A percentile compares a stretch with the other conserved stretches of the same genome.
These are phyloP conservation scores for Cercospora sp. DNA, from an alignment of 2,329 filamentous ascomycete genomes.

Conservation along the genomic window DNA sequence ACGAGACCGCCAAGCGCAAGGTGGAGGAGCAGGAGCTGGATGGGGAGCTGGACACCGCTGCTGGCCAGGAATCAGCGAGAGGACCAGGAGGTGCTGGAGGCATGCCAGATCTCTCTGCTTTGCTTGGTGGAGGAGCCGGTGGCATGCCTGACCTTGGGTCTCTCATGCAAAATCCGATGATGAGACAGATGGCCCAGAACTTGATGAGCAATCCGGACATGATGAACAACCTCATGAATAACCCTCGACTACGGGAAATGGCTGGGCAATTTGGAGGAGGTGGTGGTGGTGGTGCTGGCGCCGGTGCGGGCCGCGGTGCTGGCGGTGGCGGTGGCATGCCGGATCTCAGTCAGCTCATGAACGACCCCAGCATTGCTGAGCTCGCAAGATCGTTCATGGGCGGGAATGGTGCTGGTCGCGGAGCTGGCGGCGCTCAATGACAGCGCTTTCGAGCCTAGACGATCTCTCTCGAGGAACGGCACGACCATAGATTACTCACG, in stretches of 20 bases:
- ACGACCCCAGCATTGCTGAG: constrained; percentile 85
- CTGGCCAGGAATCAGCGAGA: constrained; percentile 30
- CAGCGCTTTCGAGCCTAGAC: neutral
- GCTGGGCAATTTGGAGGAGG: constrained; percentile 70
- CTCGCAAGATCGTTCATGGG: constrained; percentile 71
- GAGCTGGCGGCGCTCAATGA: constrained; percentile 16
- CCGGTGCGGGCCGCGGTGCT: constrained; percentile 34
- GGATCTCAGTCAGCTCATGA: constrained; percentile 82
- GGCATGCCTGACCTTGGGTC: constrained; percentile 85
- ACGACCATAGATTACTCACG: neutral
- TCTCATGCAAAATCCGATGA: constrained; percentile 98
- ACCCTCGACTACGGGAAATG: constrained; percentile 85
- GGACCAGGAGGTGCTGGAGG: constrained; percentile 40
- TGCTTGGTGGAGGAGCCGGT: constrained; percentile 62
- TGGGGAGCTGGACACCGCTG: constrained; percentile 42
- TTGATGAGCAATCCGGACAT: constrained; percentile 95
- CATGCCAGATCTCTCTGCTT: constrained; percentile 47
- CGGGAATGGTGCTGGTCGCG: too few species aligned
- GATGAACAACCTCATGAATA: constrained; percentile 90
- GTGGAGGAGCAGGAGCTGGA: constrained; percentile 71
- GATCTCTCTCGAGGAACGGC: neutral
- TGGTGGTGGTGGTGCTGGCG: constrained; percentile 44
- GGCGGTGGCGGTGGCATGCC: constrained; percentile 75
- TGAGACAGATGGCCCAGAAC: constrained; percentile 93
- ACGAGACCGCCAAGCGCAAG: constrained; percentile 85